Conservation (phyloP, 768 basidiomycete species). For the Russula foetens region DNA sequence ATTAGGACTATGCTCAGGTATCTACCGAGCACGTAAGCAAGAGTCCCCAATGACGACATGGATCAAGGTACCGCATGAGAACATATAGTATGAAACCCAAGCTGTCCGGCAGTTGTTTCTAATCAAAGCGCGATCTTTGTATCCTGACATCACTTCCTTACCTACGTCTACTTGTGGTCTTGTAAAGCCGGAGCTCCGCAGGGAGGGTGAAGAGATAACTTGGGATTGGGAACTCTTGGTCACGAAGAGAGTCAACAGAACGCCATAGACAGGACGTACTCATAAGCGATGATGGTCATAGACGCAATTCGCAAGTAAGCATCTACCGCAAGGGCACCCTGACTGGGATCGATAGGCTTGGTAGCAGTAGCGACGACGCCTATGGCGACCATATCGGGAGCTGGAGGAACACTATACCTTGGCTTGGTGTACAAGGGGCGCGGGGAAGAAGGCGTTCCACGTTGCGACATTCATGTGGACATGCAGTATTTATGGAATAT, state of each 20-base stretch:
- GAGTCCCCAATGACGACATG: not conserved
- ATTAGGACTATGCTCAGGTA: slow-evolving; percentile 40
- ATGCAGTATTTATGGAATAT: not conserved
- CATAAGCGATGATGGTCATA: slow-evolving; percentile 13
- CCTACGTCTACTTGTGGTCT: not conserved
- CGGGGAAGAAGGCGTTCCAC: not conserved
- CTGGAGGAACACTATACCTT: not conserved
- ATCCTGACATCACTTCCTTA: not conserved
- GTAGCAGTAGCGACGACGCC: too few relatives aligned
- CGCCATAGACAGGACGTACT: slow-evolving; percentile 5
- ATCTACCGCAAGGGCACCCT: not conserved
- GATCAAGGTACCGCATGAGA: slow-evolving; percentile 11
- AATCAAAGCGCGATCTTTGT: not conserved
- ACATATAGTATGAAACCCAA: slow-evolving; percentile 13
- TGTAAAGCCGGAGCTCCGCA: slow-evolving; percentile 15
- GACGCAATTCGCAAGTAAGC: slow-evolving; percentile 16
- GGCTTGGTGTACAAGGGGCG: not conserved
- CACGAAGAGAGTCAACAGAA: not conserved
- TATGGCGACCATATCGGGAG: not conserved
- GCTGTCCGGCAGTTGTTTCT: not conserved
- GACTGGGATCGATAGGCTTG: not conserved
- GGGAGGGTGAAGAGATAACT: slow-evolving; percentile 19
- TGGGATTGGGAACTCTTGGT: not conserved
- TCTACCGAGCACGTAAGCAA: slow-evolving; percentile 23
- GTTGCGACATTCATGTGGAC: not conserved